These are phyloP conservation scores for Thuja plicata DNA, from an alignment of 83 land plant genomes.

Conservation along the genomic window DNA sequence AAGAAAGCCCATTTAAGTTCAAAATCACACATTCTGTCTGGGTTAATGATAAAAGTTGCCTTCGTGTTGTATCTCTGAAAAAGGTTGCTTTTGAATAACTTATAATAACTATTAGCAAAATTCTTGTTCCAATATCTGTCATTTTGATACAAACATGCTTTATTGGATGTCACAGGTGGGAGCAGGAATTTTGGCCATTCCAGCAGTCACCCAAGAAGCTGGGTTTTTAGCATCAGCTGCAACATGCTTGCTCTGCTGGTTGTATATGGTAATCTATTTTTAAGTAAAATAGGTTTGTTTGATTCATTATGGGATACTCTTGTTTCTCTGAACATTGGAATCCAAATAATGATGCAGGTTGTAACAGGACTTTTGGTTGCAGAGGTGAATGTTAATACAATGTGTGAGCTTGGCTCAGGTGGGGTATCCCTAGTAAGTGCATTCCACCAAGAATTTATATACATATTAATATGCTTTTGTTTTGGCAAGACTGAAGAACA, in stretches of 20 bases:
- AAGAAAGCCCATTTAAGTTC: neutral
- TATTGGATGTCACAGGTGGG: slow-evolving; percentile 59
- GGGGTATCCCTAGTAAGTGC: slow-evolving; percentile 88
- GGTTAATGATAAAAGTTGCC: neutral
- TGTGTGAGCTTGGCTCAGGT: slow-evolving; percentile 98
- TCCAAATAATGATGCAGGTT: slow-evolving; percentile 51
- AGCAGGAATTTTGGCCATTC: slow-evolving; percentile 95
- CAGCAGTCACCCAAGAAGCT: slow-evolving; percentile 94
- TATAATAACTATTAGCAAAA: too few relatives aligned
- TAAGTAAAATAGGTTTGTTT: neutral
- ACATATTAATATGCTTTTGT: neutral
- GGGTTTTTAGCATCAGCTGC: slow-evolving; percentile 91
- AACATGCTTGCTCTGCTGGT: slow-evolving; percentile 81
- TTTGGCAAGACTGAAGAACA: neutral
- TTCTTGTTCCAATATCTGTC: too few relatives aligned
- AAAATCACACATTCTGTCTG: neutral
- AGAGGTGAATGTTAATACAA: slow-evolving; percentile 95
- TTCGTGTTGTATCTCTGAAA: neutral
- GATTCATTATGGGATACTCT: neutral
- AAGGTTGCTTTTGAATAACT: too few relatives aligned
- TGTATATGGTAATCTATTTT: slow-evolving; percentile 78
- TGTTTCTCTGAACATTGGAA: neutral
- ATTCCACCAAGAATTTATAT: neutral
- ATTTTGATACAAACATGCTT: neutral
- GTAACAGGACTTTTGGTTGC: slow-evolving; percentile 91